Conservation (phyloP, 2,329 filamentous ascomycete species). For the Metarhizium guizhouense region DNA sequence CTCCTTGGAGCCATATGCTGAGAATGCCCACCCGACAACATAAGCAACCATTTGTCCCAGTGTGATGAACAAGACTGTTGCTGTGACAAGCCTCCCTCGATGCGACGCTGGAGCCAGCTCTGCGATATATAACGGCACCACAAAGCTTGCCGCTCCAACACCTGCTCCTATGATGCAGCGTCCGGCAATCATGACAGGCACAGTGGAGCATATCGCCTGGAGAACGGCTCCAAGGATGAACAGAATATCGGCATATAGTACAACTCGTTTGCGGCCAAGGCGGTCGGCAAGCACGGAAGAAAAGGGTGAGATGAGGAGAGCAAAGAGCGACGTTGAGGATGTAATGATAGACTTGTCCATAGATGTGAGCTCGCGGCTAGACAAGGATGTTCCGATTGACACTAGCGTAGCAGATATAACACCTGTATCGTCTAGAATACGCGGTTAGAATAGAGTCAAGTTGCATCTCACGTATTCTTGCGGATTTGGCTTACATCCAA, state of each 20-base stretch:
- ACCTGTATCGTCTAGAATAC: conserved; percentile 49
- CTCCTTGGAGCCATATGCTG: conserved; percentile 37
- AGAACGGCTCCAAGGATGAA: conserved; percentile 59
- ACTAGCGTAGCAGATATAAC: conserved; percentile 62
- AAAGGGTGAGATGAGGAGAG: conserved; percentile 54
- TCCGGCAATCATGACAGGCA: conserved; percentile 57
- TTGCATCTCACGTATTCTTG: neutral
- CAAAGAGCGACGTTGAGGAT: conserved; percentile 58
- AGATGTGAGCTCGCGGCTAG: conserved; percentile 45
- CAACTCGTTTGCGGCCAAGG: conserved; percentile 52
- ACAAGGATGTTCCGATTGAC: conserved; percentile 52
- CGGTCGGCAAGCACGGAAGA: conserved; percentile 55
- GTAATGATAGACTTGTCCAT: conserved; percentile 64
- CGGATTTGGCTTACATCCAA: conserved; percentile 47
- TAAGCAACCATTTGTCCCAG: conserved; percentile 86
- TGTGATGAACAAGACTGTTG: conserved; percentile 76
- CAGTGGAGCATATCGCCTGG: conserved; percentile 51
- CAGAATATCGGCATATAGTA: conserved; percentile 55
- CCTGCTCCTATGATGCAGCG: conserved; percentile 62
- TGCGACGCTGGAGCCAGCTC: conserved; percentile 72
- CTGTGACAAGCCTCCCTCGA: conserved; percentile 71
- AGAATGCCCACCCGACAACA: conserved; percentile 68
- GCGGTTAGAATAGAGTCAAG: conserved; percentile 5
- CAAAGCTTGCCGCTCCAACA: conserved; percentile 70
- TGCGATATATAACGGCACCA: conserved; percentile 80